Conservation (phyloP, 2,329 filamentous ascomycete genomes). For the Cercospora canescens region DNA sequence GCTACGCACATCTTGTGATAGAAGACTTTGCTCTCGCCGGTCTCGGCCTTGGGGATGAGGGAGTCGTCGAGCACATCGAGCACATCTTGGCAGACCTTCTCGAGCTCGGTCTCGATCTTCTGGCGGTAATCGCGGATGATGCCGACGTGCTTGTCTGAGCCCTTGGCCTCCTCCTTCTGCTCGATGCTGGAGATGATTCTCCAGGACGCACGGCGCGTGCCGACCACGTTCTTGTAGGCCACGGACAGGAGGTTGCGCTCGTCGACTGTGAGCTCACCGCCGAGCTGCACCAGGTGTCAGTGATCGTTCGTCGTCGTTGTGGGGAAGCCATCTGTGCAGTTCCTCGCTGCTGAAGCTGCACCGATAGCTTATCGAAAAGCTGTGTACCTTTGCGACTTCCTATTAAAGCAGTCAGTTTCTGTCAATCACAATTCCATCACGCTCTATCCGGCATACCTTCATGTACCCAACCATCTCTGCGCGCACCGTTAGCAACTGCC, state of each 20-base stretch:
- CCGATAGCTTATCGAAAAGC: slow-evolving; percentile 22
- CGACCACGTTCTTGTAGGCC: slow-evolving; percentile 99
- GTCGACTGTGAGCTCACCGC: slow-evolving; percentile 67
- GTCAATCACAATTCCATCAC: not conserved
- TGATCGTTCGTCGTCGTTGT: slow-evolving; percentile 2
- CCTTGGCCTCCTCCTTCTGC: slow-evolving; percentile 99
- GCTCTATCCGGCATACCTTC: slow-evolving; percentile 64
- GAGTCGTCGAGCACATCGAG: slow-evolving; percentile 90
- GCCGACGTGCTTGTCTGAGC: slow-evolving; percentile 87
- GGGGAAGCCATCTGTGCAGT: slow-evolving; percentile 11
- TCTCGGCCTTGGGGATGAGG: slow-evolving; percentile 92
- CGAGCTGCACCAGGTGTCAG: slow-evolving; percentile 49
- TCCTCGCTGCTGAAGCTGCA: slow-evolving; percentile 15
- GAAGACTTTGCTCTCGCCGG: slow-evolving; percentile 98
- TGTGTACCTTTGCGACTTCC: slow-evolving; percentile 89
- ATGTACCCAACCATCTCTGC: slow-evolving; percentile 97
- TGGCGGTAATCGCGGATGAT: slow-evolving; percentile 96
- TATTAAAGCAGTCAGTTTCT: slow-evolving; percentile 44
- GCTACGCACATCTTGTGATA: slow-evolving; percentile 97
- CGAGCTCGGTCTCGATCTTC: slow-evolving; percentile 97
- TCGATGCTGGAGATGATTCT: slow-evolving; percentile 99
- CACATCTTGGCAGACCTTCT: slow-evolving; percentile 97
- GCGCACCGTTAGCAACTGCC: slow-evolving; percentile 26
- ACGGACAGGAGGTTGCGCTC: slow-evolving; percentile 92
- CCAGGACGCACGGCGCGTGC: slow-evolving; percentile 97